Evolutionary conservation across 1,284 basidiomycete genomes (phyloP).

Genomic region (Papiliotrema fonsecae): DNA sequence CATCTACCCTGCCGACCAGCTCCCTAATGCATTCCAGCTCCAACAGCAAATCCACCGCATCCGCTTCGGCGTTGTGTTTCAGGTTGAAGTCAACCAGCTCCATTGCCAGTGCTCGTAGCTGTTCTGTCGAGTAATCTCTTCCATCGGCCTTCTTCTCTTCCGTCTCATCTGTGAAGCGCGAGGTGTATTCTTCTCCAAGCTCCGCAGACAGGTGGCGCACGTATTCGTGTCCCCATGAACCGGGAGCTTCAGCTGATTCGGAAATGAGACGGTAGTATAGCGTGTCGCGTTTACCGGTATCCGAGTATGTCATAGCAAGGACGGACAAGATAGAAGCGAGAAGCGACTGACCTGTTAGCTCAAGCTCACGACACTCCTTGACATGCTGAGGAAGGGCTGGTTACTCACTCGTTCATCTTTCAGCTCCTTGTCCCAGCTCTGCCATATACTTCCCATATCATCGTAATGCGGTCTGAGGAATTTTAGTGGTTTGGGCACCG

Average conservation of each 20-base stretch:
- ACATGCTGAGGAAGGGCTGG: not conserved
- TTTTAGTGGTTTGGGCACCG: conserved; percentile 97
- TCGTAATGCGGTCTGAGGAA: conserved; percentile 95
- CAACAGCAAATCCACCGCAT: conserved; percentile 92
- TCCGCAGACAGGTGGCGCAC: conserved; percentile 95
- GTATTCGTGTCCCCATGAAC: conserved; percentile 98
- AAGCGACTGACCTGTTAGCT: conserved; percentile 59
- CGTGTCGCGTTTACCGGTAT: conserved; percentile 90
- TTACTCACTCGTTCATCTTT: conserved; percentile 67
- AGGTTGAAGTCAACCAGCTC: conserved; percentile 89
- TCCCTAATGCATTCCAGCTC: conserved; percentile 88
- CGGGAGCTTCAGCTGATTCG: conserved; percentile 77
- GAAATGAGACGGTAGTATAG: conserved; percentile 85
- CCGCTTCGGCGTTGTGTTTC: conserved; percentile 94
- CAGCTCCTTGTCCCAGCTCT: conserved; percentile 62
- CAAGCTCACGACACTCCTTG: too few species aligned
- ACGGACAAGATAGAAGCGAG: conserved; percentile 99
- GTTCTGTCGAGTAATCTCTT: conserved; percentile 50
- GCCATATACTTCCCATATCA: conserved; percentile 75
- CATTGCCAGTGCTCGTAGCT: conserved; percentile 71
- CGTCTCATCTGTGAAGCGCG: conserved; percentile 48
- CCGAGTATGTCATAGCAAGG: conserved; percentile 99
- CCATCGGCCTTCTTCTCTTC: conserved; percentile 20
- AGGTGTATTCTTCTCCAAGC: conserved; percentile 83
- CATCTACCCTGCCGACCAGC: conserved; percentile 71